Percentiles rank a stretch among this genome's conserved stretches.
These are phyloP conservation scores for Recurvomyces mirabilis DNA, from an alignment of 495 filamentous ascomycete species.

Conservation along the genomic window DNA sequence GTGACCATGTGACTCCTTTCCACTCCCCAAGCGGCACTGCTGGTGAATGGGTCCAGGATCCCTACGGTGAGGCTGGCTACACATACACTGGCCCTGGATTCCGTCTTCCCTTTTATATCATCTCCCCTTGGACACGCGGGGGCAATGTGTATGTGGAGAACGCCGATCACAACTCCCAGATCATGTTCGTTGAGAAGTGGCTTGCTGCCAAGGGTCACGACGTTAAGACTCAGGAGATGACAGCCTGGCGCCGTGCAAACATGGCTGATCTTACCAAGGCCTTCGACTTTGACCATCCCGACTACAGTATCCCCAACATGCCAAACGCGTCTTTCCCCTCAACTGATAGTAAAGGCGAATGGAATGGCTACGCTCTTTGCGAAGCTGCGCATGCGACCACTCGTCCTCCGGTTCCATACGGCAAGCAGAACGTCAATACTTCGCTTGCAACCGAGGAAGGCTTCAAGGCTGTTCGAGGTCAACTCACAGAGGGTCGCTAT, in stretches of 20 bases:
- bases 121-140: slow-evolving; percentile 47
- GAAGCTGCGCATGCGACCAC: slow-evolving; percentile 29
- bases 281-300: slow-evolving; percentile 42
- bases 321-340: slow-evolving; percentile 35
- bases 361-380: slow-evolving; percentile 37
- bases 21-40: slow-evolving; percentile 40
- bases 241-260: slow-evolving; percentile 40
- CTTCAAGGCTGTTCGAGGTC: slow-evolving; percentile 42
- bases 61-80: slow-evolving; percentile 37
- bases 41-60: slow-evolving; percentile 47
- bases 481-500: slow-evolving; percentile 43
- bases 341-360: slow-evolving; percentile 28
- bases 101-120: slow-evolving; percentile 45
- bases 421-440: slow-evolving; percentile 25
- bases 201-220: slow-evolving; percentile 39
- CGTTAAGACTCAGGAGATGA: slow-evolving; percentile 39
- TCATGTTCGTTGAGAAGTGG: slow-evolving; percentile 46
- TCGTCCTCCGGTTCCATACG: slow-evolving; percentile 40
- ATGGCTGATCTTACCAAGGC: slow-evolving; percentile 46
- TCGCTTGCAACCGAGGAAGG: slow-evolving; percentile 34
- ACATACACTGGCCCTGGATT: slow-evolving; percentile 43
- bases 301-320: slow-evolving; percentile 36
- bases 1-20: slow-evolving; percentile 45
- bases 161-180: slow-evolving; percentile 47
- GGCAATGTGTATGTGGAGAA: slow-evolving; percentile 44